These are phyloP conservation scores for Beauveria pseudobassiana DNA, from an alignment of 2,329 filamentous ascomycete species.

Conservation along the genomic window DNA sequence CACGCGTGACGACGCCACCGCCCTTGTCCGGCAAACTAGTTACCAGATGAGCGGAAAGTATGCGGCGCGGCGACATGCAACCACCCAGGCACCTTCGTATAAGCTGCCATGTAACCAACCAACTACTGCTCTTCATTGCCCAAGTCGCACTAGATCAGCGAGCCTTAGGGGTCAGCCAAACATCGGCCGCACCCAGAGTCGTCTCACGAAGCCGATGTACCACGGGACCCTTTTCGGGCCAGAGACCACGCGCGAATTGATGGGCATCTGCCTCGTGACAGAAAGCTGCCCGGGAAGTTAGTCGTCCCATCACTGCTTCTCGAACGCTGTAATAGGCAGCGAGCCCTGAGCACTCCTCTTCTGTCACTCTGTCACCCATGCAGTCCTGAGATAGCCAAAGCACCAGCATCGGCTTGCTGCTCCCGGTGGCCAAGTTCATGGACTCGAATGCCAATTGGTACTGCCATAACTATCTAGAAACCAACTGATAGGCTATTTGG, in stretches of 20 bases:
- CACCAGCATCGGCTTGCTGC: background rate
- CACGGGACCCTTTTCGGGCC: background rate
- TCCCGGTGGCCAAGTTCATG: background rate
- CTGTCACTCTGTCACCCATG: too few relatives aligned
- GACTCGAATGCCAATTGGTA: background rate
- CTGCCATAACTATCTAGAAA: too few relatives aligned
- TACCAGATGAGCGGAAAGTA: background rate
- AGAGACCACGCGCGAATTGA: background rate
- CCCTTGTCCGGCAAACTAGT: background rate
- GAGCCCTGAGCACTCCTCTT: too few relatives aligned
- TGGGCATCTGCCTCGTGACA: background rate
- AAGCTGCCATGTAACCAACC: background rate
- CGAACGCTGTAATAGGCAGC: background rate
- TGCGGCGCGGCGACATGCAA: background rate
- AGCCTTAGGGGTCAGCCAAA: too few relatives aligned
- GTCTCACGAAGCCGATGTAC: background rate
- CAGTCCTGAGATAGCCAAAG: background rate
- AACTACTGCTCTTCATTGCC: too few relatives aligned
- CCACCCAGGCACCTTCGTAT: background rate
- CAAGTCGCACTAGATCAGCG: too few relatives aligned
- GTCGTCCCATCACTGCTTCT: background rate
- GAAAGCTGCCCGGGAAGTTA: background rate
- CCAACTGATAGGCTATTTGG: too few relatives aligned
- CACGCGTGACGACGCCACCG: background rate
- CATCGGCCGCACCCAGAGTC: background rate